Conservation (phyloP, 2,329 filamentous ascomycete species). For the Colletotrichum acutatum region DNA sequence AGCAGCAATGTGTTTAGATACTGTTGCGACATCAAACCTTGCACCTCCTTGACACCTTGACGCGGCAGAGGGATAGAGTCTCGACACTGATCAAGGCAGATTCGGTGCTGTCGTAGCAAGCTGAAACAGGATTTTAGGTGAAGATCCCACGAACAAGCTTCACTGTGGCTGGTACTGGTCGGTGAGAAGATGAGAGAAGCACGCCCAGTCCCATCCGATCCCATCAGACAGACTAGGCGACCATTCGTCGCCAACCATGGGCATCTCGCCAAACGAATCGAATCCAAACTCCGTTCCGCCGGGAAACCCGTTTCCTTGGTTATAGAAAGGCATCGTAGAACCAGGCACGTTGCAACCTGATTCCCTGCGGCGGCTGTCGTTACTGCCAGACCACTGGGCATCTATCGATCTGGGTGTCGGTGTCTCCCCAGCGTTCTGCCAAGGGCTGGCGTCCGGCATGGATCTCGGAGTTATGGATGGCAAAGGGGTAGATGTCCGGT, state of each 20-base stretch:
- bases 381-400: neutral
- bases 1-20: too few relatives aligned
- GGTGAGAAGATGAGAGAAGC: constrained; percentile 16
- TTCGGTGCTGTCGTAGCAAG: neutral
- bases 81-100: neutral
- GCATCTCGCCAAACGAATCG: neutral
- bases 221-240: constrained; percentile 20
- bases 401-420: neutral
- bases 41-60: too few relatives aligned
- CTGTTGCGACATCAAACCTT: too few relatives aligned
- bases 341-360: neutral
- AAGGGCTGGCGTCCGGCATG: neutral
- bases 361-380: neutral
- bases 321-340: neutral
- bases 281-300: neutral
- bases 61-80: too few relatives aligned
- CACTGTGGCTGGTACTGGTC: neutral
- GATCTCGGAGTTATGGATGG: neutral
- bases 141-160: neutral
- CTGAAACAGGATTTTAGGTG: neutral
- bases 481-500: neutral
- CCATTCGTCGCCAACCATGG: constrained; percentile 15
- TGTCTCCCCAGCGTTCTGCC: neutral
- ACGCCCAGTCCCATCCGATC: constrained; percentile 27
- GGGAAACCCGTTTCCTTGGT: neutral